Conservation (phyloP, 306 rosid species). For the Prunus davidiana region DNA sequence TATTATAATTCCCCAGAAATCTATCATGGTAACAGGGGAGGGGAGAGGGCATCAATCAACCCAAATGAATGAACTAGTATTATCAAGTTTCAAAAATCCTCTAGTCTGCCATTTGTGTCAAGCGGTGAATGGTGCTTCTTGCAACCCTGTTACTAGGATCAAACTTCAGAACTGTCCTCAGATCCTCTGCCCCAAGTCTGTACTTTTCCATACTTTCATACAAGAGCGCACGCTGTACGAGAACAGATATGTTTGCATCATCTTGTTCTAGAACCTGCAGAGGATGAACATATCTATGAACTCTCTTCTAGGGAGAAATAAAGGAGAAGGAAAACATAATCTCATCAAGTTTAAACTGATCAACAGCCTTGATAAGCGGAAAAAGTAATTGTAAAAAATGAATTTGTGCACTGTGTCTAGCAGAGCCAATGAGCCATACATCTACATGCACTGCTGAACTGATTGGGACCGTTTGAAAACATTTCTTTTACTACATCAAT, state of each 20-base stretch:
- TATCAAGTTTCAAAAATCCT: slow-evolving; percentile 1
- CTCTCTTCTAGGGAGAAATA: slow-evolving; percentile 8
- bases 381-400: neutral
- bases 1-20: slow-evolving; percentile 28
- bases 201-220: slow-evolving; percentile 99
- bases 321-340: slow-evolving; percentile 11
- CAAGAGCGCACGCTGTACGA: slow-evolving; percentile 93
- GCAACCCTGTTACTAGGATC: slow-evolving; percentile 91
- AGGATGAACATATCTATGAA: slow-evolving; percentile 23
- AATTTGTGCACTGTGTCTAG: neutral
- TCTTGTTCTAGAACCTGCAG: slow-evolving; percentile 69
- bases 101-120: slow-evolving; percentile 82
- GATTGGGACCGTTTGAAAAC: neutral
- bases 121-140: slow-evolving; percentile 89
- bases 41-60: slow-evolving; percentile 24
- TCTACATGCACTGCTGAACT: neutral
- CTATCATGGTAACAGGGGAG: slow-evolving; percentile 24
- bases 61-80: slow-evolving; percentile 13
- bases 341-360: neutral
- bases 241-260: slow-evolving; percentile 64
- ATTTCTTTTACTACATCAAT: neutral
- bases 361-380: neutral
- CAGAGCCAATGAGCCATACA: neutral
- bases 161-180: slow-evolving; percentile 81
- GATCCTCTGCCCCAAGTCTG: slow-evolving; percentile 93